phyloP scores from a whole-genome alignment of 2,329 filamentous ascomycete species.

The Dothiorella sarmentorum region DNA sequence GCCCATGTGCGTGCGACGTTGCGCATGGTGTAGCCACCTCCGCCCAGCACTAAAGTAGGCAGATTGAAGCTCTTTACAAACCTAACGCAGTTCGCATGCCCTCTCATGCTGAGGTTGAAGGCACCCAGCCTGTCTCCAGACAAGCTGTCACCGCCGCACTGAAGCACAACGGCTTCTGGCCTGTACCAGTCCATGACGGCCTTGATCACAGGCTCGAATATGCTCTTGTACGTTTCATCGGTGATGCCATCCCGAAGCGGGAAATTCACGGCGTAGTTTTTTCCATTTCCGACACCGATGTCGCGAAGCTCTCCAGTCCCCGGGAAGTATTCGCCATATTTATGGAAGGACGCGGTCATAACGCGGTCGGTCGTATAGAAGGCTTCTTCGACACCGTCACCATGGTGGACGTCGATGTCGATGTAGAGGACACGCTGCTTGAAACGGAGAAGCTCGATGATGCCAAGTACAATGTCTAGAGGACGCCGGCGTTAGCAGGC shows the following conservation, averaged over 20 bases:
- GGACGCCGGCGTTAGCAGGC: background rate
- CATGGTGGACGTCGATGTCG: constrained; percentile 66
- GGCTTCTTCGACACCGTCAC: constrained; percentile 67
- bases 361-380: constrained; percentile 70
- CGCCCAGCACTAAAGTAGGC: constrained; percentile 63
- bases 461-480: constrained; percentile 63
- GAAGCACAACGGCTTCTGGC: constrained; percentile 64
- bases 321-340: constrained; percentile 70
- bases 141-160: constrained; percentile 66
- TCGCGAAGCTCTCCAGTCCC: constrained; percentile 67
- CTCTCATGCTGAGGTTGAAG: constrained; percentile 68
- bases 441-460: constrained; percentile 61
- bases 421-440: constrained; percentile 64
- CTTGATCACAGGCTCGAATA: constrained; percentile 66
- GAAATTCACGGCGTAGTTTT: constrained; percentile 68
- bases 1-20: constrained; percentile 62
- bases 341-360: constrained; percentile 70
- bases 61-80: constrained; percentile 66
- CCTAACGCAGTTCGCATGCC: constrained; percentile 67
- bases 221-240: constrained; percentile 63
- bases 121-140: constrained; percentile 65
- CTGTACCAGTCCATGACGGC: constrained; percentile 68
- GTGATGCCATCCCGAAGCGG: constrained; percentile 67
- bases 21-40: constrained; percentile 68
- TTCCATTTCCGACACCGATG: constrained; percentile 64